Conservation (phyloP, 805 yeast genomes). For the Starmera quercuum region DNA sequence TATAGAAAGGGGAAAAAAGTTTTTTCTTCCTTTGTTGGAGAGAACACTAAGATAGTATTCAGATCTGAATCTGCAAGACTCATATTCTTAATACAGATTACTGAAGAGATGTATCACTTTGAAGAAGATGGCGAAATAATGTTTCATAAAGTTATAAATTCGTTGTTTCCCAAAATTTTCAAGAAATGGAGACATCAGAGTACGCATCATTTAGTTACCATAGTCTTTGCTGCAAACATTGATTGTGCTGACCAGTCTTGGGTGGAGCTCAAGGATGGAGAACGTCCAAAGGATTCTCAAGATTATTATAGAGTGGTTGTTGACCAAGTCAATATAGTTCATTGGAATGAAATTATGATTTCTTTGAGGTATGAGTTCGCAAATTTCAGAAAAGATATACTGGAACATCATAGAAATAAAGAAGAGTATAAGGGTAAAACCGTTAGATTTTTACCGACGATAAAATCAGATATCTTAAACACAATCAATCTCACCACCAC, state of each 20-base stretch:
- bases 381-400: slow-evolving; percentile 67
- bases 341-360: slow-evolving; percentile 92
- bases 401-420: slow-evolving; percentile 31
- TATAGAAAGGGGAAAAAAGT: slow-evolving; percentile 57
- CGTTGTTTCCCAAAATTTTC: slow-evolving; percentile 85
- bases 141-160: slow-evolving; percentile 86
- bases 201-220: slow-evolving; percentile 86
- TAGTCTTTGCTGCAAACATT: slow-evolving; percentile 77
- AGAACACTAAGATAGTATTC: slow-evolving; percentile 70
- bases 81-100: slow-evolving; percentile 77
- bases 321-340: slow-evolving; percentile 81
- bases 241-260: slow-evolving; percentile 46
- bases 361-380: slow-evolving; percentile 79
- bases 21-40: slow-evolving; percentile 71
- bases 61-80: slow-evolving; percentile 88
- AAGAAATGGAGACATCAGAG: slow-evolving; percentile 80
- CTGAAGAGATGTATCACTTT: slow-evolving; percentile 97
- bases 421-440: slow-evolving; percentile 28
- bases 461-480: slow-evolving; percentile 84
- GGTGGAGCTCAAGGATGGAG: slow-evolving; percentile 60
- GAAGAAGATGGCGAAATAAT: slow-evolving; percentile 94
- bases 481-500: slow-evolving; percentile 81
- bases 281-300: slow-evolving; percentile 53
- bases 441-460: slow-evolving; percentile 63
- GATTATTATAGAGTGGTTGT: slow-evolving; percentile 92